Evolutionary conservation across 495 filamentous ascomycete genomes (phyloP), one percentile per base, ranked within the genome.

Genomic region (Penicillium cinerascens): DNA sequence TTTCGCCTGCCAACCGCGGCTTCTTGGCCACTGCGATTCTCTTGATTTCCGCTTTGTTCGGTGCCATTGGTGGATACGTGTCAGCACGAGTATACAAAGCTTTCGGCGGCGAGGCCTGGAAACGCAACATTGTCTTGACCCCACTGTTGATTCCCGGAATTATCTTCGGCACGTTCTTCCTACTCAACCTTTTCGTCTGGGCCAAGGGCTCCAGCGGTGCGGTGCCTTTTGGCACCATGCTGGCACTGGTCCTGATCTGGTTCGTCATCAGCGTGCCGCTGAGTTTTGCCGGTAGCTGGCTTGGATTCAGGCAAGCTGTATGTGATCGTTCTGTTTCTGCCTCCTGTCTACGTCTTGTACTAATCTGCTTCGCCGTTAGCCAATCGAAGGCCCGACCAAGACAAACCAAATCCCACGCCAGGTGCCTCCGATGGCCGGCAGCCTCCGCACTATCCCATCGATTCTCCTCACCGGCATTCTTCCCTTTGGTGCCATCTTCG

Each of bases 331-430:
- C n/a, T 36, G 2, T 23, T n/a, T 20, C 2, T 6, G 9, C 4
- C 25, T 33, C 11, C 22, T 37, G 16, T 16, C 9, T 26, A 6
- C 7, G 0, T n/a, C 29, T 39, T 5, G 21, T 51, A 39, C 49
- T 51, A 44, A 51, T 27, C 0, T 23, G 13, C 13, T 42, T 16
- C 37, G 7, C 8, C 1, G 18, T 26, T 51, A 83, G 67, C 64
- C 79, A 4, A 72, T 92, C 45, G 78, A 88, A 51, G 75, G 89
- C 6, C 93, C 93, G 0, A 91, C 93, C 51, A 90, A 90, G 64
- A 95, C 90, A 44, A 98, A 98, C 78, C 93, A 97, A 64, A 98
- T 98, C 51, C 93, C 93, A 1, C 87, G 93, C 39, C 93, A 98
- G 74, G 92, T 98, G 41, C 92, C 93, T 26, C 88, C 87, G 2